These are phyloP conservation scores for Kodamaea leandrae DNA, from an alignment of 805 yeast genomes.

Conservation along the genomic window DNA sequence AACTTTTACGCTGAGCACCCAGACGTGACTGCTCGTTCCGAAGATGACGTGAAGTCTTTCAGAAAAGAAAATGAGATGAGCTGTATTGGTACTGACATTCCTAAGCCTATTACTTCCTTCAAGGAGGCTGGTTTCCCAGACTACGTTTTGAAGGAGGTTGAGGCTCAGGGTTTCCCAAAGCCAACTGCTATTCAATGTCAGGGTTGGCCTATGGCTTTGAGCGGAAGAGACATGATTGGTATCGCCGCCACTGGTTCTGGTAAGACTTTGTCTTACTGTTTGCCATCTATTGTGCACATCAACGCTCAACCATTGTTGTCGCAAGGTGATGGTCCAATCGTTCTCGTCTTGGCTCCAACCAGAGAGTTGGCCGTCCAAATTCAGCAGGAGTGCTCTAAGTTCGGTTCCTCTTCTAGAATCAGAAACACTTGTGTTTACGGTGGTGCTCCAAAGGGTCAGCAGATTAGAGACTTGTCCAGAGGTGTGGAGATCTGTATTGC, in stretches of 20 bases:
- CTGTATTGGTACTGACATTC: conserved; percentile 77
- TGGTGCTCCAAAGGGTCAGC: conserved; percentile 98
- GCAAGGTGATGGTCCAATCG: conserved; percentile 97
- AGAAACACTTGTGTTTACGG: conserved; percentile 98
- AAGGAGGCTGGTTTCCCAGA: conserved; percentile 99
- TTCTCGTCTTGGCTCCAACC: conserved; percentile 93
- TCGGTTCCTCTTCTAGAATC: conserved; percentile 87
- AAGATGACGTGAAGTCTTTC: conserved; percentile 68
- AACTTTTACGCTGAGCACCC: conserved; percentile 90
- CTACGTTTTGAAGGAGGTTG: conserved; percentile 84
- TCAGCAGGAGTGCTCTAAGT: conserved; percentile 93
- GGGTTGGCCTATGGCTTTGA: conserved; percentile 99
- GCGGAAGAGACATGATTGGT: conserved; percentile 99
- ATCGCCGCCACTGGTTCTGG: conserved; percentile 99
- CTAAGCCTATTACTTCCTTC: conserved; percentile 87
- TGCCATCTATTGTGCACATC: conserved; percentile 96
- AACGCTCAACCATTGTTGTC: conserved; percentile 94
- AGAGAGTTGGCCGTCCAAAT: conserved; percentile 98
- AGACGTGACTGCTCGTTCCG: conserved; percentile 69
- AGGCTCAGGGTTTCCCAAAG: conserved; percentile 85
- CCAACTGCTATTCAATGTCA: conserved; percentile 98
- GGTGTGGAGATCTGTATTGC: conserved; percentile 97
- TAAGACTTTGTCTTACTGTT: conserved; percentile 94
- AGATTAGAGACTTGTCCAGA: conserved; percentile 90
- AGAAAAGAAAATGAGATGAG: conserved; percentile 87